Base-by-base conservation (phyloP, 1,139 yeast genomes). In the Eremothecium coryli region DNA sequence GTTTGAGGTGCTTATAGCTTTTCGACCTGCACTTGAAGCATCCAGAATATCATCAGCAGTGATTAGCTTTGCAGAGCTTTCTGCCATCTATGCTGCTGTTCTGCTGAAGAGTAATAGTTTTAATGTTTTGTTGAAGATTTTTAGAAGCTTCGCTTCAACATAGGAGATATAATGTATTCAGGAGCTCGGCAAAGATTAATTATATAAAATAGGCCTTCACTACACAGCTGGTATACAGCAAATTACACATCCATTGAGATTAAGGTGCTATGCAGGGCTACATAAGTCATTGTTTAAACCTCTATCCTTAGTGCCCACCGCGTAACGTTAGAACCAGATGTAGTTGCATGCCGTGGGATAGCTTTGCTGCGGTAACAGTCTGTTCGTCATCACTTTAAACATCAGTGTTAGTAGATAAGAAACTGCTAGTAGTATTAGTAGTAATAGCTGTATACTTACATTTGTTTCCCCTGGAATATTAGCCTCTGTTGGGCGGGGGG, bases 401-500 rank as follows among this genome's bases (percentile, higher is more conserved):
- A n/a, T n/a, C n/a, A 29, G 11, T 5, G 8, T 3, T 26, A n/a
- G 7, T 5, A 8, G 29, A 14, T 26, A 26, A 18, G 13, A 26
- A 2, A 14, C 6, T 12, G 11, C 16, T n/a, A 18, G 16, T 13
- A 17, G 8, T 21, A 9, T 9, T 8, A n/a, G n/a, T n/a, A n/a
- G n/a, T n/a, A n/a, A n/a, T 20, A 20, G 23, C n/a, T n/a, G 15
- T 14, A 24, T 13, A 66, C 77, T 54, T 60, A 72, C 77, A 90
- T 73, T 62, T 88, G 96, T 50, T 86, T 82, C 14, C 98, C 98
- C 41, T 82, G 79, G 62, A 75, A 86, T 52, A 90, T 81, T 46
- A 90, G 72, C 48, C 95, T 71, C 59, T 90, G 98, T 61, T 90
- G 98, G 21, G 85, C 76, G 14, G 98, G 97, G 4, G 97, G 96